Base-by-base conservation (phyloP, 23 red algal species). In the Cyanidioschyzon merolae region DNA sequence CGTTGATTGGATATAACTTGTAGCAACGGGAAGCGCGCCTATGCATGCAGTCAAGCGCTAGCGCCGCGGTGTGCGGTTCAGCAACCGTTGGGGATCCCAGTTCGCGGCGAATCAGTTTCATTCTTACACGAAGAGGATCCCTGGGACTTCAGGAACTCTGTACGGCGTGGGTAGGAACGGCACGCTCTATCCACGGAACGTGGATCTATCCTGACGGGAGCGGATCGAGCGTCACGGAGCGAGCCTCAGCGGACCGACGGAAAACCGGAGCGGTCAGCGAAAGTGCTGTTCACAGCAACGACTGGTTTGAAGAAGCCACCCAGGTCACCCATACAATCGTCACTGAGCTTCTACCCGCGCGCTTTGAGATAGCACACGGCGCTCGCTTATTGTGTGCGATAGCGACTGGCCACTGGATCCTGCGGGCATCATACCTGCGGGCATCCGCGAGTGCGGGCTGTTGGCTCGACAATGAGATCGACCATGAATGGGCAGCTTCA, bases 351-450 rank as follows among this genome's bases (percentile, higher is more conserved):
- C 12, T 32, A 27, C 63, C 63, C n/a, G 63, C 32, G 63, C 63
- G 63, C 7, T 35, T 32, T 35, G 63, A 71, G n/a, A 71, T 12
- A 7, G 21, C n/a, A 7, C 63, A 71, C n/a, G 63, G 32, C 12
- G 12, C n/a, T 71, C 63, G 63, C 3, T 27, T 71, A 27, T 27
- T 71, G 2, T 25, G 63, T 27, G 63, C 63, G 2, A 71, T 71
- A 7, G n/a, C 32, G 12, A 7, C n/a, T 7, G 63, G 63, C 3
- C 2, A 35, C 30, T 71, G 63, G 63, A 25, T 71, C 7, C 32
- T 71, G 12, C 63, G 63, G 29, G 63, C 63, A 3, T 71, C 63
- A 3, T 71, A 71, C 30, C 63, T 71, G 63, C 63, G 63, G 29
- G 32, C 21, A 3, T 71, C 63, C 7, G 29, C 63, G 63, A 35